These are phyloP conservation scores for Linnemannia exigua DNA, from an alignment of 192 early-diverging fungal species.

Conservation along the genomic window DNA sequence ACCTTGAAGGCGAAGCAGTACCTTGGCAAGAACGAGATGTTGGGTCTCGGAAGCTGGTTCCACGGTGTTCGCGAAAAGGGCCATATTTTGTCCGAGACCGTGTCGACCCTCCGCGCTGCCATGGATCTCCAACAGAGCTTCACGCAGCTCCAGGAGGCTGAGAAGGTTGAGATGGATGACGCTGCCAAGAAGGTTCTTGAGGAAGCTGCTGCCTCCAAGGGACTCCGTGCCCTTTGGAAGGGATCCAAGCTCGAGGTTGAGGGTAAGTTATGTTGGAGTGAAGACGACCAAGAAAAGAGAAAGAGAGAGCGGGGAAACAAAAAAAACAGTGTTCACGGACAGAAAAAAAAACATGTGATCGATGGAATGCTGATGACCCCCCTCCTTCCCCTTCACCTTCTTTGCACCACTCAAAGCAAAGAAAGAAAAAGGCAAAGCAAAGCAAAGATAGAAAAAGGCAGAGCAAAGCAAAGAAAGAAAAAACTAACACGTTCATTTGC, in stretches of 20 bases:
- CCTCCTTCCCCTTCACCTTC: background rate
- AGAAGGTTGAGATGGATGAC: constrained; percentile 82
- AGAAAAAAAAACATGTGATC: background rate
- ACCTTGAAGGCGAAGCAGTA: constrained; percentile 90
- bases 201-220: constrained; percentile 79
- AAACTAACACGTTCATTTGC: too few relatives aligned
- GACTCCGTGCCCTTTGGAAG: constrained; percentile 92
- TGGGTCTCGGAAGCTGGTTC: constrained; percentile 81
- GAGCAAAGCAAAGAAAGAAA: too few relatives aligned
- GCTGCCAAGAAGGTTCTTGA: constrained; percentile 77
- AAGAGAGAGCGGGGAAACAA: background rate
- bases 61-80: constrained; percentile 88
- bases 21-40: constrained; percentile 74
- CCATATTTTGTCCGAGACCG: constrained; percentile 92
- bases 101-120: constrained; percentile 92
- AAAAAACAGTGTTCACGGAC: background rate
- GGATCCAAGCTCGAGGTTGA: constrained; percentile 97
- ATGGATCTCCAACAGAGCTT: constrained; percentile 95
- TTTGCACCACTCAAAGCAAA: too few relatives aligned
- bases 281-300: background rate
- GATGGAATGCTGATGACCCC: background rate
- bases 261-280: constrained; percentile 31
- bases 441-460: too few relatives aligned
- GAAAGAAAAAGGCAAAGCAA: too few relatives aligned
- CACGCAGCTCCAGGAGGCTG: constrained; percentile 89